Evolutionary conservation across 495 filamentous ascomycete species (phyloP).

Genomic region (Xylona heveae): DNA sequence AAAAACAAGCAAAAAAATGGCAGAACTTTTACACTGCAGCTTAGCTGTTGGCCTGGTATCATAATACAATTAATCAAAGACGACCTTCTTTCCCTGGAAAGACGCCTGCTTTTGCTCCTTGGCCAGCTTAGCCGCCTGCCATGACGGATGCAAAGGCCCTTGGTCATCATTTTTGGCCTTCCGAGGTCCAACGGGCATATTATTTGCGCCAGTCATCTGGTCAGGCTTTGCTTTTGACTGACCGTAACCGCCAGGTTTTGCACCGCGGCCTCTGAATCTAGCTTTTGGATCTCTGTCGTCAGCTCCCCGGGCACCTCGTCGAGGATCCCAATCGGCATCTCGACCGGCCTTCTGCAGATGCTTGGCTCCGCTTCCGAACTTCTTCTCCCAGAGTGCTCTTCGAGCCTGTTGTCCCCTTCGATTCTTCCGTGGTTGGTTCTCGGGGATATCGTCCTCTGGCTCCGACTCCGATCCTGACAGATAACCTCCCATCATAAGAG

Average conservation of each 20-base stretch:
- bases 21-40: too few relatives aligned
- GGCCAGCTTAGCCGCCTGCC: constrained; percentile 71
- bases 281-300: not conserved
- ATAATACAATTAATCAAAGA: constrained; percentile 44
- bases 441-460: constrained; percentile 18
- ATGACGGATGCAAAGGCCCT: constrained; percentile 67
- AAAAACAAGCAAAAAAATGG: too few relatives aligned
- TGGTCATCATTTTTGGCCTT: constrained; percentile 32
- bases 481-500: constrained; percentile 71
- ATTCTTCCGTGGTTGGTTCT: constrained; percentile 39
- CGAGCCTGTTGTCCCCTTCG: constrained; percentile 74
- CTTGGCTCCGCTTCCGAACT: constrained; percentile 56
- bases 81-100: constrained; percentile 77
- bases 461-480: constrained; percentile 64
- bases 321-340: constrained; percentile 30
- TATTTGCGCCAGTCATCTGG: not conserved
- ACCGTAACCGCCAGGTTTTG: constrained; percentile 3
- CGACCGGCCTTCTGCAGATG: constrained; percentile 32
- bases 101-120: constrained; percentile 49
- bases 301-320: constrained; percentile 19
- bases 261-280: not conserved
- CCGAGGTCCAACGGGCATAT: not conserved
- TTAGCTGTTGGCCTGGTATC: too few relatives aligned
- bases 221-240: constrained; percentile 9
- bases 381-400: constrained; percentile 78